Evolutionary conservation across 2,329 filamentous ascomycete species (phyloP).

Genomic region (Fusarium beomiforme): DNA sequence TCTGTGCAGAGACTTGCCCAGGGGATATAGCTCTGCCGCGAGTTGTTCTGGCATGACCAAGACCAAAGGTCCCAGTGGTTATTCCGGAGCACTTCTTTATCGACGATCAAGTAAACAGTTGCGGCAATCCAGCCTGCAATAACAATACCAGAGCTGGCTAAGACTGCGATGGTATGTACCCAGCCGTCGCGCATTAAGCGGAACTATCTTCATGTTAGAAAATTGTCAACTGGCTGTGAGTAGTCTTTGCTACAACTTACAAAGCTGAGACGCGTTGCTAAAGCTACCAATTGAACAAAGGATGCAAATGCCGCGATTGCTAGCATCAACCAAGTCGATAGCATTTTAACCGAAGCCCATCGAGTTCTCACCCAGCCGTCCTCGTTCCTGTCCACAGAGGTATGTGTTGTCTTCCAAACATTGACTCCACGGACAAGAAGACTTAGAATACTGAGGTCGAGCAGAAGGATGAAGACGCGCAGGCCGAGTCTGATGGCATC

Average conservation of each 20-base stretch:
- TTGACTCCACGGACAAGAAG: background rate
- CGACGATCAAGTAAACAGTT: slow-evolving; percentile 1
- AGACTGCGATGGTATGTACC: background rate
- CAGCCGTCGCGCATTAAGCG: background rate
- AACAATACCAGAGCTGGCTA: background rate
- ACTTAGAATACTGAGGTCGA: slow-evolving; percentile 5
- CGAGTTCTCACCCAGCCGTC: slow-evolving; percentile 10
- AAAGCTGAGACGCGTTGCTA: background rate
- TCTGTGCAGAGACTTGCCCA: slow-evolving; percentile 2
- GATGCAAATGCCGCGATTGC: background rate
- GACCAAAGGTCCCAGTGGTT: slow-evolving; percentile 22
- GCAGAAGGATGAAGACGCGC: background rate
- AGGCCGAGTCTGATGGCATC: background rate
- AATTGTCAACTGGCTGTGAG: rapidly evolving
- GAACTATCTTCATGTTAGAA: background rate
- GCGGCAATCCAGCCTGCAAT: background rate
- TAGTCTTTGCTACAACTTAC: background rate
- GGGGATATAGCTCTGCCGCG: slow-evolving; percentile 6
- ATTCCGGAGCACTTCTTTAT: background rate
- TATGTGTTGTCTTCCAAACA: slow-evolving; percentile 10
- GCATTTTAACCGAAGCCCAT: slow-evolving; percentile 4
- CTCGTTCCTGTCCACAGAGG: slow-evolving; percentile 10
- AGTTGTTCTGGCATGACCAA: slow-evolving; percentile 8
- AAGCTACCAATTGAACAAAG: background rate
- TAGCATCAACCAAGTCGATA: slow-evolving; percentile 12